Base-by-base conservation (phyloP, 495 filamentous ascomycete genomes). In the Xylaria scruposa region DNA sequence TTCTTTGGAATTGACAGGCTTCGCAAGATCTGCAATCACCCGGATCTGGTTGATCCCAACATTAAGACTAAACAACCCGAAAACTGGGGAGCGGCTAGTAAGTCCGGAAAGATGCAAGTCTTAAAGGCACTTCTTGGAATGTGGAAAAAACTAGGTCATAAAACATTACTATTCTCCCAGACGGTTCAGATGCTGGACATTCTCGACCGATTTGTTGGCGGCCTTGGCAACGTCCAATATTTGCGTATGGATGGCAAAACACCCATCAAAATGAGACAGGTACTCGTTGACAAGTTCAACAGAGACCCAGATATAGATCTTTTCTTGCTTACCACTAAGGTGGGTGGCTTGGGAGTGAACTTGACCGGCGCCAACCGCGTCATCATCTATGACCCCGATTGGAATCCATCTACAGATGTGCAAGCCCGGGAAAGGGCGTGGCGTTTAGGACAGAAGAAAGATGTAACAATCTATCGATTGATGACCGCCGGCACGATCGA, bases 401-500 rank as follows among this genome's bases (percentile, higher is more conserved):
- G 96, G 96, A 98, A 99, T 79, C 94, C 94, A 12, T 96, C 93
- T 2, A 97, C 93, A 1, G 94, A 98, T 76, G 84, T 95, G 36
- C 95, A 99, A 78, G 96, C 96, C 5, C 90, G 95, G n/a, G 96
- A 99, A 81, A 89, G 96, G 68, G 95, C 96, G 29, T 98, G 96
- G 96, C 89, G 96, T 51, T 85, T 99, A 13, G 96, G 96, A 4
- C 96, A 99, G 81, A 98, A 95, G 77, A 90, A 91, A 60, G 93
- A 97, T 58, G 96, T 99, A 24, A 94, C 91, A 0, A 94, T 99
- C 40, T 99, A 96, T 79, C 92, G 96, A 31, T 85, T 99, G 49
- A 94, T 99, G 92, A 96, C 93, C n/a, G 93, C 94, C 2, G 95
- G 95, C 19, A 98, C 96, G 0, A 98, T 99, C 42, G 96, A 99